Evolutionary conservation across 2,329 filamentous ascomycete species (phyloP).

Genomic region (Cordyceps tenuipes): DNA sequence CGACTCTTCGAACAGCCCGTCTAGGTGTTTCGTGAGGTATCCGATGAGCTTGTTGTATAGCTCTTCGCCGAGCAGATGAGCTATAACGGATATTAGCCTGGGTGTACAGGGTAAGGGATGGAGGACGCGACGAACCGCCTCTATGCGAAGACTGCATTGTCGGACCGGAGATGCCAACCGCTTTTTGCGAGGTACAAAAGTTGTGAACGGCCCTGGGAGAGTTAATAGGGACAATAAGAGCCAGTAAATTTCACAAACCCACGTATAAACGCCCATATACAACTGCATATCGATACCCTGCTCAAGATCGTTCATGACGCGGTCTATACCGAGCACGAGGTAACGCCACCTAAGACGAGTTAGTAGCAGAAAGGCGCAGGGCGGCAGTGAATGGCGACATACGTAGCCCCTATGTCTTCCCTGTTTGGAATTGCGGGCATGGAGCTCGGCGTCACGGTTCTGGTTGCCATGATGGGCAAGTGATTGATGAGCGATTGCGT

Average conservation of each 20-base stretch:
- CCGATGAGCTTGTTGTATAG: conserved; percentile 85
- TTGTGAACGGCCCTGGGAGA: conserved; percentile 76
- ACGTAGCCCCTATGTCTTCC: conserved; percentile 51
- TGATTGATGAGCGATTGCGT: not conserved
- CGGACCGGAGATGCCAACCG: conserved; percentile 51
- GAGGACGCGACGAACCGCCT: conserved; percentile 48
- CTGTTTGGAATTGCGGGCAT: conserved; percentile 53
- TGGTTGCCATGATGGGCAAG: conserved; percentile 24
- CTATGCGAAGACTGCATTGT: conserved; percentile 32
- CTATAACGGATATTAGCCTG: conserved; percentile 33
- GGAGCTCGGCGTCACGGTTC: conserved; percentile 25
- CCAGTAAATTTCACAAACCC: conserved; percentile 14
- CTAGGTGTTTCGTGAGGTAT: conserved; percentile 74
- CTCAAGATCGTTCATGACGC: conserved; percentile 87
- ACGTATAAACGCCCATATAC: conserved; percentile 98
- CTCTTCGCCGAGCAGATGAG: conserved; percentile 90
- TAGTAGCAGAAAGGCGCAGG: conserved; percentile 16
- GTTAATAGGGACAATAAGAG: conserved; percentile 26
- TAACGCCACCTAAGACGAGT: conserved; percentile 66
- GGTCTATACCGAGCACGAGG: conserved; percentile 77
- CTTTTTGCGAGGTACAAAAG: conserved; percentile 97
- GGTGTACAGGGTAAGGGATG: not conserved
- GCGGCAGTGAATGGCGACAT: conserved; percentile 16
- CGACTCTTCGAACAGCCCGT: conserved; percentile 61
- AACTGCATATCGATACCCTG: conserved; percentile 91